Evolutionary conservation across 202 grass and related monocot species (phyloP).

Genomic region (Schoenoplectus tabernaemontani): DNA sequence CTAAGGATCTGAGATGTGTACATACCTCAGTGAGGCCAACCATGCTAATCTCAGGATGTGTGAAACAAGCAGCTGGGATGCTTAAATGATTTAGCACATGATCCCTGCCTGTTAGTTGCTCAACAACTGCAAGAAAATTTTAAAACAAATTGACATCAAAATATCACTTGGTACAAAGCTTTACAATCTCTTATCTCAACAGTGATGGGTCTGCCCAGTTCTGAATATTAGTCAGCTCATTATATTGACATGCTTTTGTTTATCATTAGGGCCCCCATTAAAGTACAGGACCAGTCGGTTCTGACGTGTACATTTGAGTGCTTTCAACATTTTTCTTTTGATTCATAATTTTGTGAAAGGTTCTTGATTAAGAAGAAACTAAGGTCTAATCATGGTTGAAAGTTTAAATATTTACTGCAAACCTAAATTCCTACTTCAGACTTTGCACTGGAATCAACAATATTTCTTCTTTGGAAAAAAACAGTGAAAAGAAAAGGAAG

Average conservation of each 20-base stretch:
- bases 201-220: neutral
- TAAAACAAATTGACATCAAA: conserved; percentile 6
- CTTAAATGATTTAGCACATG: conserved; percentile 94
- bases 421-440: neutral
- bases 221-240: neutral
- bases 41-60: conserved; percentile 98
- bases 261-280: neutral
- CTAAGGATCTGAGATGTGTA: neutral
- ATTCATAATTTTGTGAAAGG: neutral
- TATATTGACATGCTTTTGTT: neutral
- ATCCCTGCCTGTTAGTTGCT: conserved; percentile 64
- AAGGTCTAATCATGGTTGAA: neutral
- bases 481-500: neutral
- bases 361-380: neutral
- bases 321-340: neutral
- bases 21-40: conserved; percentile 92
- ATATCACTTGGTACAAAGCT: neutral
- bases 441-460: conserved; percentile 5
- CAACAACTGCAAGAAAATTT: conserved; percentile 46
- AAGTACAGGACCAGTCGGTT: neutral
- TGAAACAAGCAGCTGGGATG: conserved; percentile 93
- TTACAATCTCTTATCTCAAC: neutral
- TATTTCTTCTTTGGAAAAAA: conserved; percentile 8
- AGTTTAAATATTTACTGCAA: neutral
- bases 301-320: neutral